Conservation (phyloP, 2,329 filamentous ascomycete species). For the Chaetomium sp. region DNA sequence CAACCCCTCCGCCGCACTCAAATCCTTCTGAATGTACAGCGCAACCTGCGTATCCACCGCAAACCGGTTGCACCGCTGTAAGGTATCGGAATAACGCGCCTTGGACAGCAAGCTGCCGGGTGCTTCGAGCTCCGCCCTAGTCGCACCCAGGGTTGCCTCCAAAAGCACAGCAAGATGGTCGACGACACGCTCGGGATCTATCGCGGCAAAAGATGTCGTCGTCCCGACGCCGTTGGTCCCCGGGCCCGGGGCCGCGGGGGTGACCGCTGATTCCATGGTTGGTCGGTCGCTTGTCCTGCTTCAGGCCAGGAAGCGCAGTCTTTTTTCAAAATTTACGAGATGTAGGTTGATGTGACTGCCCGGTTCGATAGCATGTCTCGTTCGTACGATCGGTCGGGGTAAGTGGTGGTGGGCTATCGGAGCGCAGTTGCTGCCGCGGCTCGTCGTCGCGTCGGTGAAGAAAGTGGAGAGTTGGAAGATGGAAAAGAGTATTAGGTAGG, state of each 20-base stretch:
- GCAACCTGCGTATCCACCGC: conserved; percentile 80
- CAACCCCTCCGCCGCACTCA: conserved; percentile 47
- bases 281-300: no score
- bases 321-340: not conserved
- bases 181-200: conserved; percentile 64
- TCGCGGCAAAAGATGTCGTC: conserved; percentile 42
- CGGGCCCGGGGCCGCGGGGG: conserved; percentile 38
- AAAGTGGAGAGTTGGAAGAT: not conserved
- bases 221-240: conserved; percentile 40
- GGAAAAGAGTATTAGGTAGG: conserved; percentile 10
- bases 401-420: not conserved
- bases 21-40: conserved; percentile 85
- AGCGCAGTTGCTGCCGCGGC: conserved; percentile 7
- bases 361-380: conserved; percentile 15
- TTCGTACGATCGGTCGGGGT: not conserved
- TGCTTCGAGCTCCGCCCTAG: conserved; percentile 70
- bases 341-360: conserved; percentile 8
- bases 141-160: conserved; percentile 67
- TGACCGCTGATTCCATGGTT: conserved; percentile 23
- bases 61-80: conserved; percentile 83
- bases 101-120: conserved; percentile 77
- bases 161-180: conserved; percentile 67
- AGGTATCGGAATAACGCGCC: conserved; percentile 65
- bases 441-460: no score
- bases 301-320: not conserved